phyloP scores from a whole-genome alignment of 352 stramenopile genomes.

The Pythium diclinum region DNA sequence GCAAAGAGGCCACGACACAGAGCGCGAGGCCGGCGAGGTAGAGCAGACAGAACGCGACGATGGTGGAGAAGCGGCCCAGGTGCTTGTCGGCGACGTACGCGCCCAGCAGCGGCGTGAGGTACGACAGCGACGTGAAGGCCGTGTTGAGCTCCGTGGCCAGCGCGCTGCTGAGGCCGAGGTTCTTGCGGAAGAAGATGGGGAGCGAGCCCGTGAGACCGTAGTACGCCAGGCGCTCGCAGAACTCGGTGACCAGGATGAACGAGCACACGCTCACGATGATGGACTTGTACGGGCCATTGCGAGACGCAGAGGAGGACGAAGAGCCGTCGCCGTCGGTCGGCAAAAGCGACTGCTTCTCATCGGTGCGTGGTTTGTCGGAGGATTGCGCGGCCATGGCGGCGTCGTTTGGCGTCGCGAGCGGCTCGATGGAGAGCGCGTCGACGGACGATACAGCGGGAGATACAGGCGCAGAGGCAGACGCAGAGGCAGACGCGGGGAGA shows the following conservation, averaged over 20 bases:
- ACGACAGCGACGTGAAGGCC: constrained; percentile 82
- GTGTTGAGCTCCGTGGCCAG: constrained; percentile 83
- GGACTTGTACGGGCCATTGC: constrained; percentile 37
- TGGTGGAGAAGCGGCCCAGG: constrained; percentile 74
- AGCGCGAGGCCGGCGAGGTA: constrained; percentile 71
- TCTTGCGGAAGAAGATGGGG: constrained; percentile 88
- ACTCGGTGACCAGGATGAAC: constrained; percentile 87
- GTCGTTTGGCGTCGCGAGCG: neutral
- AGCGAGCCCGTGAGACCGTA: constrained; percentile 83
- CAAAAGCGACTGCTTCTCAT: constrained; percentile 20
- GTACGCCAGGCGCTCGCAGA: constrained; percentile 85
- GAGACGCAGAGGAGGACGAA: neutral
- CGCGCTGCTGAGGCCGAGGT: constrained; percentile 73
- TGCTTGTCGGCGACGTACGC: constrained; percentile 82
- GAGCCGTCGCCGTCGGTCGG: constrained; percentile 6
- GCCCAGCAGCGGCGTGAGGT: constrained; percentile 80
- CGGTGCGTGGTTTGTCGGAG: constrained; percentile 10
- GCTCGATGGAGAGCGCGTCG: constrained; percentile 1
- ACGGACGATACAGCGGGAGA: neutral
- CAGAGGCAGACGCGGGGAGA: neutral
- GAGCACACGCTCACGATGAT: constrained; percentile 87
- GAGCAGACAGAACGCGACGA: constrained; percentile 44
- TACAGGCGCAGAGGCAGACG: neutral
- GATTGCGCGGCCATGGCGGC: constrained; percentile 12
- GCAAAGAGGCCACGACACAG: constrained; percentile 67